Percentiles rank a stretch among this genome's conserved stretches.
Conservation (phyloP, 768 basidiomycete species). For the Fomitopsis serialis region DNA sequence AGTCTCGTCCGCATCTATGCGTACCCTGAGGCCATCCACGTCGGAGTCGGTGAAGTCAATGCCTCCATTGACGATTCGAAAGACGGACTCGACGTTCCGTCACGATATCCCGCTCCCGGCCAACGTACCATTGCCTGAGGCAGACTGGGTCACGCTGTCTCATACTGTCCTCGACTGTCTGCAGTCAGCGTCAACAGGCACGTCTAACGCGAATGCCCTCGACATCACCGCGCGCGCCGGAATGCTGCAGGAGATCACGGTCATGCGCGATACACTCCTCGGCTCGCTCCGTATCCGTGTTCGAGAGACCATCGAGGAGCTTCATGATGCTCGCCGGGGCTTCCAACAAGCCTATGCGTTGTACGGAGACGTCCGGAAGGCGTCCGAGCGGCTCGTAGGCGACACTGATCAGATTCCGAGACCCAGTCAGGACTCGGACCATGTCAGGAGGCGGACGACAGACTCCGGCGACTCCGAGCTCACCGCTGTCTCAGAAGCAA, state of each 20-base stretch:
- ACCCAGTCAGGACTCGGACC: constrained; percentile 8
- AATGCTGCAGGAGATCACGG: constrained; percentile 42
- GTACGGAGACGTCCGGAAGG: background rate
- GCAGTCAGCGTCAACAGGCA: constrained; percentile 40
- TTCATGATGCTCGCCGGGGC: constrained; percentile 40
- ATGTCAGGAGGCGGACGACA: constrained; percentile 36
- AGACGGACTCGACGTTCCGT: background rate
- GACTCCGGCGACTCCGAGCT: constrained; percentile 65
- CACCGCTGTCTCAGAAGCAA: constrained; percentile 39
- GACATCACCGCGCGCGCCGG: constrained; percentile 40
- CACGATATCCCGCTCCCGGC: background rate
- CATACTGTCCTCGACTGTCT: constrained; percentile 52
- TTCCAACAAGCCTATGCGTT: constrained; percentile 40
- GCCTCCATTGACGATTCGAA: background rate
- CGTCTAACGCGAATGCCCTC: constrained; percentile 16
- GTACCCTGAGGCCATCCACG: constrained; percentile 43
- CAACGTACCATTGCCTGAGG: constrained; percentile 27
- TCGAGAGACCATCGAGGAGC: constrained; percentile 44
- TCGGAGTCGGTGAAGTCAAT: background rate
- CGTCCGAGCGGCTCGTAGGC: background rate
- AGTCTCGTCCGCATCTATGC: constrained; percentile 48
- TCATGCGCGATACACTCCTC: constrained; percentile 41
- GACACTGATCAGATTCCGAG: background rate
- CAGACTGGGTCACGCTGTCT: constrained; percentile 28
- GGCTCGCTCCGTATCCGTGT: constrained; percentile 48